Evolutionary conservation across 768 basidiomycete genomes (phyloP).

Genomic region (Hemileccinum rubropunctum): DNA sequence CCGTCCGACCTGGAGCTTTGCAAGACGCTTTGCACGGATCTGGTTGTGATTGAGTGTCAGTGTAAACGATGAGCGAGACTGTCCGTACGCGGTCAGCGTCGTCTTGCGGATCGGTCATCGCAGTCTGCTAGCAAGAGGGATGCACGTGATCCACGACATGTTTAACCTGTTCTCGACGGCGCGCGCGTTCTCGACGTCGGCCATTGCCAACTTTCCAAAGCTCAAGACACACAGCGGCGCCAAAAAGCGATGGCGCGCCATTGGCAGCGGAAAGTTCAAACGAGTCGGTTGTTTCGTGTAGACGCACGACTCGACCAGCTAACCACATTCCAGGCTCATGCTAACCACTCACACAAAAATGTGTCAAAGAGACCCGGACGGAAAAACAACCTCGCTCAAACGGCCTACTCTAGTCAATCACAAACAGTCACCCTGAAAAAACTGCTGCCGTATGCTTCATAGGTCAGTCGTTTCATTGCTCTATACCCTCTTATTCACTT

Average conservation of each 20-base stretch:
- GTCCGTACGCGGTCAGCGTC: conserved; percentile 75
- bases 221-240: conserved; percentile 78
- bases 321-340: conserved; percentile 49
- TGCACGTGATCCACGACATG: conserved; percentile 24
- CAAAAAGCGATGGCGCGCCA: conserved; percentile 76
- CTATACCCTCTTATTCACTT: neutral
- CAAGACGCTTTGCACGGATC: conserved; percentile 92
- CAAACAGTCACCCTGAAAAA: conserved; percentile 71
- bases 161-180: conserved; percentile 22
- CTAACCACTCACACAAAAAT: conserved; percentile 74
- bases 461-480: conserved; percentile 13
- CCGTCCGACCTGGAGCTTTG: conserved; percentile 63
- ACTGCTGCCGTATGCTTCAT: conserved; percentile 65
- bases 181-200: conserved; percentile 60
- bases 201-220: conserved; percentile 61
- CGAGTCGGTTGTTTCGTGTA: conserved; percentile 48
- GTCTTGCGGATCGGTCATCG: conserved; percentile 52
- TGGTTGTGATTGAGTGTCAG: conserved; percentile 25
- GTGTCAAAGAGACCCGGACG: conserved; percentile 60
- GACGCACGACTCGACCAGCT: neutral
- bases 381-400: conserved; percentile 64
- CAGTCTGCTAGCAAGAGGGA: conserved; percentile 19
- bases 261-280: conserved; percentile 71
- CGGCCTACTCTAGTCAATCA: conserved; percentile 60
- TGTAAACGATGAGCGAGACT: accelerated